Evolutionary conservation across 441 rosid genomes (phyloP).

Genomic region (Mallotus japonicus): DNA sequence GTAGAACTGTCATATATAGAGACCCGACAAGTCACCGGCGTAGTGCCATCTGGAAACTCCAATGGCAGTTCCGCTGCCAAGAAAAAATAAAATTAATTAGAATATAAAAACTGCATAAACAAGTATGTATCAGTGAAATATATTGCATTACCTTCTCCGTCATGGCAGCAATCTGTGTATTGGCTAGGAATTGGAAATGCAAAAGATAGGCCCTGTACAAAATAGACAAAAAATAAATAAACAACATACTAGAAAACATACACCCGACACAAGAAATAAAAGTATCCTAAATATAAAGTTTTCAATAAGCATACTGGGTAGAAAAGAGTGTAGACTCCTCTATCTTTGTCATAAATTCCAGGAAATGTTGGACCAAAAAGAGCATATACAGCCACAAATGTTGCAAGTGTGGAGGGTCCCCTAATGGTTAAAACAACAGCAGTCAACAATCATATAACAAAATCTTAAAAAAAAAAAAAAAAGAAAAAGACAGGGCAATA

Average conservation of each 20-base stretch:
- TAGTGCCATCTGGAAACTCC: conserved; percentile 98
- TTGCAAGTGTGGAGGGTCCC: conserved; percentile 81
- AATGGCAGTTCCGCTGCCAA: conserved; percentile 76
- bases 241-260: background rate
- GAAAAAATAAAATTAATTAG: conserved; percentile 7
- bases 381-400: conserved; percentile 90
- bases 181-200: conserved; percentile 94
- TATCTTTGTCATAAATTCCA: conserved; percentile 81
- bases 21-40: conserved; percentile 94
- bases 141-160: conserved; percentile 61
- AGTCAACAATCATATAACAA: background rate
- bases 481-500: background rate
- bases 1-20: conserved; percentile 77
- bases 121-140: conserved; percentile 2
- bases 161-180: conserved; percentile 77
- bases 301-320: conserved; percentile 64
- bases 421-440: conserved; percentile 38
- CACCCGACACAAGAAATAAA: background rate
- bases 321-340: conserved; percentile 83
- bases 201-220: conserved; percentile 78
- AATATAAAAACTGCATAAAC: too few species aligned
- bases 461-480: too few species aligned
- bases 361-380: conserved; percentile 97
- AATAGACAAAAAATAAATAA: conserved; percentile 5
- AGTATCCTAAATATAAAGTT: conserved; percentile 1